Conservation (phyloP, 768 basidiomycete genomes). For the Chalciporus pseudorubinellus region DNA sequence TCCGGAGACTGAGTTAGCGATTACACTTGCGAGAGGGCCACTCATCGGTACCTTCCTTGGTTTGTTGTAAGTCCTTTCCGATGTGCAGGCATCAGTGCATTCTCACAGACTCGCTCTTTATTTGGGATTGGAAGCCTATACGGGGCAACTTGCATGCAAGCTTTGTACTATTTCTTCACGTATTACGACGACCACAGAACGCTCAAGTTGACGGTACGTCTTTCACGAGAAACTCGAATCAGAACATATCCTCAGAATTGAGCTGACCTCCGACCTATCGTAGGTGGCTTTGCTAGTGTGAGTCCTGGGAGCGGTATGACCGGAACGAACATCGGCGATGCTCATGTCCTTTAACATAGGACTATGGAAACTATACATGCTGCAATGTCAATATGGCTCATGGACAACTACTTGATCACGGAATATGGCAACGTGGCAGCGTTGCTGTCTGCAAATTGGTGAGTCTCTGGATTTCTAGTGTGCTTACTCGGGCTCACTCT, state of each 20-base stretch:
- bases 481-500: not conserved
- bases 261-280: not conserved
- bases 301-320: not conserved
- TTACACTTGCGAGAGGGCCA: slow-evolving; percentile 23
- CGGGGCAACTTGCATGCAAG: slow-evolving; percentile 28
- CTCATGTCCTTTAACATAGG: slow-evolving; percentile 8
- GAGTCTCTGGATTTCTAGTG: slow-evolving; percentile 1
- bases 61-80: slow-evolving; percentile 13
- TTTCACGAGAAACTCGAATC: not conserved
- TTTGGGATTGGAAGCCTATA: slow-evolving; percentile 17
- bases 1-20: not conserved
- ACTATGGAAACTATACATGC: slow-evolving; percentile 23
- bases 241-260: not conserved
- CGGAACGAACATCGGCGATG: not conserved
- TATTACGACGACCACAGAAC: slow-evolving; percentile 16
- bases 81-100: not conserved
- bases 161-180: slow-evolving; percentile 28
- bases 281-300: slow-evolving; percentile 26
- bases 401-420: slow-evolving; percentile 24
- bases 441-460: slow-evolving; percentile 21
- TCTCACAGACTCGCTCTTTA: not conserved
- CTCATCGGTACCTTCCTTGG: slow-evolving; percentile 28
- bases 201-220: slow-evolving; percentile 24
- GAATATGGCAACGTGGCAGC: slow-evolving; percentile 12
- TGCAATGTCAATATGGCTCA: slow-evolving; percentile 20